phyloP scores from a whole-genome alignment of 495 filamentous ascomycete species.

The Neurospora pannonica region DNA sequence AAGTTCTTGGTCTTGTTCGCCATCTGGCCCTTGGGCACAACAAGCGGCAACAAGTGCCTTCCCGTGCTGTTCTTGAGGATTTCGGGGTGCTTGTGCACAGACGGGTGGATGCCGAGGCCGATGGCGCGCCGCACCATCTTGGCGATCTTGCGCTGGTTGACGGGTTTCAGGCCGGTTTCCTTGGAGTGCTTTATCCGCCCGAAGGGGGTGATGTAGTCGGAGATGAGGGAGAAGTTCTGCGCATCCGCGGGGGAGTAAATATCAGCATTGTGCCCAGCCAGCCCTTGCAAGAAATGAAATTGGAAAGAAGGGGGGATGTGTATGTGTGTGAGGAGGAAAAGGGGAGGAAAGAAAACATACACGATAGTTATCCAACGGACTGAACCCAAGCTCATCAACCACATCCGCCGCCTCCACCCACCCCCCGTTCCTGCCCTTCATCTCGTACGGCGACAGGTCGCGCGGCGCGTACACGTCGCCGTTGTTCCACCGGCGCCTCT shows the following conservation, averaged over 20 bases:
- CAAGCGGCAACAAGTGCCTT: neutral
- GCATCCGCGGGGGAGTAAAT: too few relatives aligned
- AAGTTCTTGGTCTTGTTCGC: constrained; percentile 1
- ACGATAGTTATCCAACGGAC: constrained; percentile 77
- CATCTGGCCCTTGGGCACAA: neutral
- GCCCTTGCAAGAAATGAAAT: neutral
- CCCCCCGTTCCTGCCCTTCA: constrained; percentile 45
- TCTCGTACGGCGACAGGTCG: constrained; percentile 68
- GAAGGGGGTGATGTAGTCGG: constrained; percentile 74
- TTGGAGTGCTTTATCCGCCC: constrained; percentile 71
- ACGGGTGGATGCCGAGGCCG: constrained; percentile 85
- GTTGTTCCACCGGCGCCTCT: constrained; percentile 49
- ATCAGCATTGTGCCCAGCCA: neutral
- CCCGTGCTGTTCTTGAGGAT: constrained; percentile 41
- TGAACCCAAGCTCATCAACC: constrained; percentile 71
- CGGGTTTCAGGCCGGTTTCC: constrained; percentile 70
- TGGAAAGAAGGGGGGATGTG: neutral
- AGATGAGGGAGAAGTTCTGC: constrained; percentile 92
- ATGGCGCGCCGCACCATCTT: constrained; percentile 85
- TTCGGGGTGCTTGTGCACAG: constrained; percentile 88
- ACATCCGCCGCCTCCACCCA: constrained; percentile 48
- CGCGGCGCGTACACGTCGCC: constrained; percentile 89
- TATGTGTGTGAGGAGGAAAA: neutral
- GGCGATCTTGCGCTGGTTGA: constrained; percentile 86
- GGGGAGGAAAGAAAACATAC: constrained; percentile 36